A percentile compares a stretch with the other conserved stretches of the same genome.
These are phyloP conservation scores for Aspergillus baeticus DNA, from an alignment of 495 filamentous ascomycete species.

Conservation along the genomic window DNA sequence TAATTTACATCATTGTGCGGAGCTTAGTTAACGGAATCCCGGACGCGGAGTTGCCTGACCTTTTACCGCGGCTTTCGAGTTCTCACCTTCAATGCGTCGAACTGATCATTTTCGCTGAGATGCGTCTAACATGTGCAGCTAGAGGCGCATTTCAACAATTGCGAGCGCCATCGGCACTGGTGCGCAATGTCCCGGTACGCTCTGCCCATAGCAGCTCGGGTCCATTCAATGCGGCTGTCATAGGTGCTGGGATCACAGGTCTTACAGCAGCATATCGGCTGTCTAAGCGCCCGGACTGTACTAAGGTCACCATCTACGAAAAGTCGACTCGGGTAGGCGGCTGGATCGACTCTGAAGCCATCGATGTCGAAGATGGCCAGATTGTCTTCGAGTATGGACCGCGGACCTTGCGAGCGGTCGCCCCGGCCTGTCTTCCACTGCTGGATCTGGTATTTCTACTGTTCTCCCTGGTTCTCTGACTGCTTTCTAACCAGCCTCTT, in stretches of 20 bases:
- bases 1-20: too few relatives aligned
- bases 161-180: constrained; percentile 19
- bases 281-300: constrained; percentile 54
- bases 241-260: constrained; percentile 91
- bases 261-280: constrained; percentile 78
- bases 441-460: constrained; percentile 53
- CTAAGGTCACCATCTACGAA: constrained; percentile 78
- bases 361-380: constrained; percentile 57
- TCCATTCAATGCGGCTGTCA: constrained; percentile 60
- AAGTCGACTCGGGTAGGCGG: constrained; percentile 67
- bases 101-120: constrained; percentile 21
- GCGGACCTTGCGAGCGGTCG: constrained; percentile 65
- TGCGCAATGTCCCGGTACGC: constrained; percentile 20
- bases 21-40: too few relatives aligned
- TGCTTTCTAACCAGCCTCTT: not conserved
- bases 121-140: constrained; percentile 29
- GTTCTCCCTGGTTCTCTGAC: not conserved
- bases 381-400: constrained; percentile 86
- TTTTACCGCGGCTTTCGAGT: not conserved
- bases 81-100: constrained; percentile 5
- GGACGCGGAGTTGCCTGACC: not conserved
- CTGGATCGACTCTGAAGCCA: constrained; percentile 71
- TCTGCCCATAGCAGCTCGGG: constrained; percentile 8
- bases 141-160: constrained; percentile 20
- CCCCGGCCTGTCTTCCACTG: constrained; percentile 45